Evolutionary conservation across 1,284 basidiomycete species (phyloP).

Genomic region (Abortiporus biennis): DNA sequence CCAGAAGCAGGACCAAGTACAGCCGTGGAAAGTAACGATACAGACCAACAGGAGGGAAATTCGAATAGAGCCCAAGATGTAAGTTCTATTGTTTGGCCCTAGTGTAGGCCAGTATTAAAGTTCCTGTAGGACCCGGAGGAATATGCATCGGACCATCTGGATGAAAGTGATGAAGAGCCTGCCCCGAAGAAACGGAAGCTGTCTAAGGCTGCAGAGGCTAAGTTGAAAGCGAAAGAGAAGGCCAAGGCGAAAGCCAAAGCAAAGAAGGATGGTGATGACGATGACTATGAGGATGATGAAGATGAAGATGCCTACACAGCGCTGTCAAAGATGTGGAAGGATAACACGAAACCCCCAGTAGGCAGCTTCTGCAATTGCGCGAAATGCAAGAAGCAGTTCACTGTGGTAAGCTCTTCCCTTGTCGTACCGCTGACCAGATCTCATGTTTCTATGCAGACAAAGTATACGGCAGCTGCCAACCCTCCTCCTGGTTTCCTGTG

Average conservation of each 20-base stretch:
- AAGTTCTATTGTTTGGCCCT: not conserved
- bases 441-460: constrained; percentile 48
- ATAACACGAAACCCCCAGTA: constrained; percentile 53
- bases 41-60: no score
- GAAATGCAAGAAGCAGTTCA: constrained; percentile 81
- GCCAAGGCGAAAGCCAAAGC: constrained; percentile 44
- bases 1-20: constrained; percentile 46
- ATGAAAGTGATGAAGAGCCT: constrained; percentile 44
- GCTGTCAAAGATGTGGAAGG: constrained; percentile 49
- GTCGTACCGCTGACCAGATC: not conserved
- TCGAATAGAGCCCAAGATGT: no score
- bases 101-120: not conserved
- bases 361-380: constrained; percentile 84
- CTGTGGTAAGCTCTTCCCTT: constrained; percentile 59
- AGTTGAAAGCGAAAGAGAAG: constrained; percentile 32
- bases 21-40: constrained; percentile 20
- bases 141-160: constrained; percentile 71
- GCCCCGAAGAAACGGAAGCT: constrained; percentile 40
- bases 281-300: constrained; percentile 39
- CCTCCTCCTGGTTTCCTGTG: constrained; percentile 75
- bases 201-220: constrained; percentile 32
- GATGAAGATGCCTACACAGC: constrained; percentile 49
- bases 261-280: constrained; percentile 40
- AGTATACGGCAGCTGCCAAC: constrained; percentile 72
- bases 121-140: constrained; percentile 26